Conservation (phyloP, 441 rosid genomes). For the Eugenia klotzschiana region DNA sequence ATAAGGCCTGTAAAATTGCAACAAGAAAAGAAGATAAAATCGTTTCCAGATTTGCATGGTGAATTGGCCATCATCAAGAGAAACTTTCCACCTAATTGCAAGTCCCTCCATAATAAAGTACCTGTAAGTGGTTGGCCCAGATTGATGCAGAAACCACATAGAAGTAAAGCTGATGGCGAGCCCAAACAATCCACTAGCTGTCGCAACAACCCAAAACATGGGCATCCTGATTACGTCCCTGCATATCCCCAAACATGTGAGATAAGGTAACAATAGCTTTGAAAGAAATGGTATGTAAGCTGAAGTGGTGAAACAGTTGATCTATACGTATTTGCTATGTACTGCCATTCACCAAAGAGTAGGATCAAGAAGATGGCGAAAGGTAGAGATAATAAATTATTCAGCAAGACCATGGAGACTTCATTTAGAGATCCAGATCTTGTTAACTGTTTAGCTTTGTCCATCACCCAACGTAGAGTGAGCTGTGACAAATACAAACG, state of each 20-base stretch:
- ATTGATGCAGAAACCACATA: constrained; percentile 99
- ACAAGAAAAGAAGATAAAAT: background rate
- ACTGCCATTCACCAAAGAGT: constrained; percentile 60
- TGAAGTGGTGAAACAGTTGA: background rate
- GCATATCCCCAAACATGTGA: constrained; percentile 4
- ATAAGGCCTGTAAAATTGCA: constrained; percentile 34
- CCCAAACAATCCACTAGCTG: constrained; percentile 83
- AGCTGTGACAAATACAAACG: constrained; percentile 34
- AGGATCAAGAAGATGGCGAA: constrained; percentile 52
- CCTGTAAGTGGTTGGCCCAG: constrained; percentile 99
- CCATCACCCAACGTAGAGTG: constrained; percentile 68
- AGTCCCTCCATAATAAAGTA: background rate
- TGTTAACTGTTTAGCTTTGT: constrained; percentile 71
- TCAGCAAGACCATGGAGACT: constrained; percentile 85
- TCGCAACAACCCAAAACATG: constrained; percentile 76
- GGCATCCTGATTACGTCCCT: constrained; percentile 55
- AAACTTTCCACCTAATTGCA: background rate
- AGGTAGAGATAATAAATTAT: constrained; percentile 73
- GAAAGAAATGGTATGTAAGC: background rate
- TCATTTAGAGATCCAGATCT: constrained; percentile 65
- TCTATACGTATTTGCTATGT: constrained; percentile 46
- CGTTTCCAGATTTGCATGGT: background rate
- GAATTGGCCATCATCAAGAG: background rate
- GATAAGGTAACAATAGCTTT: background rate
- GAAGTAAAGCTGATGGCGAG: constrained; percentile 96